phyloP scores from a whole-genome alignment of 257 asterid species.

The Rhazya stricta region DNA sequence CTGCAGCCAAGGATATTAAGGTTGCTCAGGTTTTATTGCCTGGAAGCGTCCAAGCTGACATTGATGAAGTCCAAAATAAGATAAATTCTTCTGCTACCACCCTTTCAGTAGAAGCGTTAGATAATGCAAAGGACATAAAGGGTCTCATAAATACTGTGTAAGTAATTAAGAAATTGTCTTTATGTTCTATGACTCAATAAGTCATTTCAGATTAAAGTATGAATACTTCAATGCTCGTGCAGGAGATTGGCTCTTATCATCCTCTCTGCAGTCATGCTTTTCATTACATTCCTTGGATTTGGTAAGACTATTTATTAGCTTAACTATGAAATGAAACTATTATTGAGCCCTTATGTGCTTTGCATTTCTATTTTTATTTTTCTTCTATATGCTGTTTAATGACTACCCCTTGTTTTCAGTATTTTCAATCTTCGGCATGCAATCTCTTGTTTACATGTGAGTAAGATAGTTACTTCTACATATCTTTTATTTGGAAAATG shows the following conservation, averaged over 20 bases:
- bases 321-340: neutral
- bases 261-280: slow-evolving; percentile 82
- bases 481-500: neutral
- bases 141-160: slow-evolving; percentile 56
- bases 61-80: slow-evolving; percentile 59
- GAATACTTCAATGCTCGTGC: slow-evolving; percentile 27
- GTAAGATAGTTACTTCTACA: slow-evolving; percentile 28
- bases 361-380: neutral
- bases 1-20: slow-evolving; percentile 62
- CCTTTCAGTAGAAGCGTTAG: slow-evolving; percentile 53
- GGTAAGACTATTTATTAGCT: slow-evolving; percentile 37
- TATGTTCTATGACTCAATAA: neutral
- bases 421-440: slow-evolving; percentile 80
- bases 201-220: neutral
- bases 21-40: slow-evolving; percentile 65
- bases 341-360: neutral
- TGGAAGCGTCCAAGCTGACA: slow-evolving; percentile 60
- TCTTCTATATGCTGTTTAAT: slow-evolving; percentile 7
- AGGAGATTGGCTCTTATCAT: slow-evolving; percentile 88
- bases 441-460: slow-evolving; percentile 72
- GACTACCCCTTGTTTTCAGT: slow-evolving; percentile 46
- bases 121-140: slow-evolving; percentile 56
- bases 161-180: slow-evolving; percentile 15
- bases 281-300: slow-evolving; percentile 78
- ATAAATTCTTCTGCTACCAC: slow-evolving; percentile 67